These are phyloP conservation scores for Coffea humblotiana DNA, from an alignment of 305 asterid species.

Conservation along the genomic window DNA sequence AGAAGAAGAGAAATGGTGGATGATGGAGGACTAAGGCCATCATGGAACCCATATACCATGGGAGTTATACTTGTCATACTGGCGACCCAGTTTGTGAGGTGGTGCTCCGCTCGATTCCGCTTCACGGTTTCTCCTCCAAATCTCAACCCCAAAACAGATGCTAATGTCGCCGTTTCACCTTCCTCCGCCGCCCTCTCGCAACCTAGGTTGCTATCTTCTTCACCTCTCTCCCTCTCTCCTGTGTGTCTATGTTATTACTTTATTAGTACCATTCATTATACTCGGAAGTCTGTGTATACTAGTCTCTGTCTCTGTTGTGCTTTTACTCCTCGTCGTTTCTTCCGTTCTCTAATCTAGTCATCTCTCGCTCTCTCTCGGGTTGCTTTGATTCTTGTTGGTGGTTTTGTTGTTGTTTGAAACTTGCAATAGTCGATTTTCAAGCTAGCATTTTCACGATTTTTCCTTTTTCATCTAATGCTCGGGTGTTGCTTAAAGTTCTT, in stretches of 20 bases:
- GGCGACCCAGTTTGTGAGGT: slow-evolving; percentile 23
- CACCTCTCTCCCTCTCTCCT: background rate
- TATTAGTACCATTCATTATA: background rate
- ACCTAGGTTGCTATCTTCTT: slow-evolving; percentile 1
- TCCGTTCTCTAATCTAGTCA: no score
- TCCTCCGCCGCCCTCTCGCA: slow-evolving; percentile 15
- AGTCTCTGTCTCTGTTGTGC: no score
- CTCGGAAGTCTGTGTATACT: no score
- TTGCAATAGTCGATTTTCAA: background rate
- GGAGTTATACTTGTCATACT: slow-evolving; percentile 26
- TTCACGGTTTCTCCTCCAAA: background rate
- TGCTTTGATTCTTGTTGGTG: background rate
- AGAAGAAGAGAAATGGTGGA: background rate
- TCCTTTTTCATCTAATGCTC: background rate
- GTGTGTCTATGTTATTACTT: background rate
- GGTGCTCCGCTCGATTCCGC: slow-evolving; percentile 22
- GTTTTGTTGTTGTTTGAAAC: background rate
- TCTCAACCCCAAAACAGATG: background rate
- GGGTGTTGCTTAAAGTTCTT: background rate
- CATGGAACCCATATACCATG: slow-evolving; percentile 19
- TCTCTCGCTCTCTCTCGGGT: background rate
- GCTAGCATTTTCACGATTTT: background rate
- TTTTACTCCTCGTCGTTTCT: no score
- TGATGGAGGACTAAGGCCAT: background rate
- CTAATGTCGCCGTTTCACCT: background rate